Base-by-base conservation (phyloP, 1,284 basidiomycete species). In the Exobasidium rhododendri region DNA sequence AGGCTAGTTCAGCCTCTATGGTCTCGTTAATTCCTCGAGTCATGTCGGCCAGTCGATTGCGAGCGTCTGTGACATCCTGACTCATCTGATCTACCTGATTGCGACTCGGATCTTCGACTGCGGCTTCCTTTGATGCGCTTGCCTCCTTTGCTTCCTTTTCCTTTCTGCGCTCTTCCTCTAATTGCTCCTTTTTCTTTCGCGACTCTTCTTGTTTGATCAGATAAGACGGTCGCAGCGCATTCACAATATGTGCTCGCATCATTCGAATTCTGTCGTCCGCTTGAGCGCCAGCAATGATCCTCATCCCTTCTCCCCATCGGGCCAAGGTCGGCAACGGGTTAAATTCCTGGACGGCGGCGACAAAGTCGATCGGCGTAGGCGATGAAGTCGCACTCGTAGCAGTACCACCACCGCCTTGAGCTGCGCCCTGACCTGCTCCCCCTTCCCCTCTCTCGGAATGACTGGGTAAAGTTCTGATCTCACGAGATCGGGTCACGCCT, bases 261-360 rank as follows among this genome's bases (percentile, higher is more conserved):
- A 86, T 88, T 17, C 83, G 82, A n/a, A 86, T 83, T 22, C 92
- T 84, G 68, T 89, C 86, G 28, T 83, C 81, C 17, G 87, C 85
- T 63, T 88, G 87, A 69, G 87, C 85, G 35, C 89, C 87, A 62
- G 92, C 87, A 14, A 92, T 83, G 57, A 91, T 88, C 70, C 89
- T 89, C 59, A 86, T 86, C 80, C 96, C 94, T 73, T 97, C 93
- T 1, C 85, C 82, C 94, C 94, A 97, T 50, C 94, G 86, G 73
- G 90, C 88, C n/a, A 88, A 78, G 0, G 94, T 97, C 10, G 82
- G 88, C 63, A 91, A 81, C 2, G 93, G 93, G 10, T 78, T 68
- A 69, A 83, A 84, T 14, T 82, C 82, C 22, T 75, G 68, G 4
- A 79, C 72, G 17, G 71, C 65, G 0, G 71, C 64, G 6, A 79